A percentile compares a stretch with the other conserved stretches of the same genome.
phyloP scores from a whole-genome alignment of 2,329 filamentous ascomycete genomes.

The Colletotrichum tropicale region DNA sequence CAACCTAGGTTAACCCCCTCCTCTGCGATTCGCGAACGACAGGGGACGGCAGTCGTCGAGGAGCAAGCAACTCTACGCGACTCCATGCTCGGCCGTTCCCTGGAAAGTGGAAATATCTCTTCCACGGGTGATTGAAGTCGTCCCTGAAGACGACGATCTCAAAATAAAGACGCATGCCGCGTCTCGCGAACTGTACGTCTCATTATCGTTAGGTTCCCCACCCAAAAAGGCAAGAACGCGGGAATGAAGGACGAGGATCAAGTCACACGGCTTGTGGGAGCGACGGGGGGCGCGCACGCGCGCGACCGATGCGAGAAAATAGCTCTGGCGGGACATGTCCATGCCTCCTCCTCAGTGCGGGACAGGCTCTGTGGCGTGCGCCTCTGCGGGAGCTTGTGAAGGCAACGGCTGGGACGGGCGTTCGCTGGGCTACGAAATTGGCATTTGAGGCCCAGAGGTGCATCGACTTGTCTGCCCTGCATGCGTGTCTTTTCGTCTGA shows the following conservation, averaged over 20 bases:
- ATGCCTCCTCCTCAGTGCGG: neutral
- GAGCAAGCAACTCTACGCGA: neutral
- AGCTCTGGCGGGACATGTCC: neutral
- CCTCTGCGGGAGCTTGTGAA: neutral
- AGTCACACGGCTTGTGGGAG: neutral
- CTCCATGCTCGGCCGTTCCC: neutral
- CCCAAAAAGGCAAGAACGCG: neutral
- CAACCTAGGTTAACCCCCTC: neutral
- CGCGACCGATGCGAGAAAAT: neutral
- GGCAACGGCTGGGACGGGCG: neutral
- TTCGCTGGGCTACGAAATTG: neutral
- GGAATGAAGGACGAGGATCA: neutral
- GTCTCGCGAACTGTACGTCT: neutral
- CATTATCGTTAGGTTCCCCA: neutral
- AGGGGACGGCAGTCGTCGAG: conserved; percentile 4
- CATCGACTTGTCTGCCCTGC: neutral
- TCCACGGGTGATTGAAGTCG: neutral
- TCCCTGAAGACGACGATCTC: neutral
- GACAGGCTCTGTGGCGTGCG: neutral
- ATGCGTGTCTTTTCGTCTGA: neutral
- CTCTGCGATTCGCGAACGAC: conserved; percentile 10
- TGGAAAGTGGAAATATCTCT: neutral
- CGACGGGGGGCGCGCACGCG: neutral
- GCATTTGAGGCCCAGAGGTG: neutral
- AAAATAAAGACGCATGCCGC: neutral